Conservation (phyloP, 345 rosid species). For the Cardamine occulta region DNA sequence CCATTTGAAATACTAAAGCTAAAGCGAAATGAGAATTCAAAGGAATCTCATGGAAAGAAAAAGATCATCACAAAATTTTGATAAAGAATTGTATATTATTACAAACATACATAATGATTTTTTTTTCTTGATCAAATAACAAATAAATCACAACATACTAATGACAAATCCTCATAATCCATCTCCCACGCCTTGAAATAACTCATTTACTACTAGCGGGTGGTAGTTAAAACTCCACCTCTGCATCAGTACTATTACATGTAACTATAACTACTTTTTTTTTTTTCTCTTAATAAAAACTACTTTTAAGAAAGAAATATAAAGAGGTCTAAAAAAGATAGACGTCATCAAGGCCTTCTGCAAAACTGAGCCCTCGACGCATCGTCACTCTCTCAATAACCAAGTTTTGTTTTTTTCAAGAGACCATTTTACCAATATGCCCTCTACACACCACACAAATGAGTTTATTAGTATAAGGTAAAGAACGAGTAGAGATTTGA, state of each 20-base stretch:
- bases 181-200: constrained; percentile 6
- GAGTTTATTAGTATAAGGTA: constrained; percentile 1
- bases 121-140: constrained; percentile 17
- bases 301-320: constrained; percentile 23
- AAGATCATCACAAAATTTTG: background rate
- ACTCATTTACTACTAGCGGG: constrained; percentile 37
- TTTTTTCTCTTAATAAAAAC: constrained; percentile 12
- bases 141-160: constrained; percentile 14
- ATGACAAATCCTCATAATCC: background rate
- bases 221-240: constrained; percentile 42
- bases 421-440: constrained; percentile 17
- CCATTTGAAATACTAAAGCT: background rate
- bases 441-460: constrained; percentile 36
- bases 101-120: constrained; percentile 16
- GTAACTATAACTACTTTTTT: constrained; percentile 5
- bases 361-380: constrained; percentile 39
- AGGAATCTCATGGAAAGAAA: background rate
- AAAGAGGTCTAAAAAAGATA: constrained; percentile 30
- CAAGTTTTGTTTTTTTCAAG: background rate
- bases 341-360: constrained; percentile 39
- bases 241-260: constrained; percentile 34
- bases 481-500: background rate
- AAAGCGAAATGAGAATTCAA: background rate
- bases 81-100: constrained; percentile 8
- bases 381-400: constrained; percentile 28